Evolutionary conservation across 106 monocot species (phyloP), one percentile per base, ranked within the genome.

Genomic region (Amphibolis antarctica): DNA sequence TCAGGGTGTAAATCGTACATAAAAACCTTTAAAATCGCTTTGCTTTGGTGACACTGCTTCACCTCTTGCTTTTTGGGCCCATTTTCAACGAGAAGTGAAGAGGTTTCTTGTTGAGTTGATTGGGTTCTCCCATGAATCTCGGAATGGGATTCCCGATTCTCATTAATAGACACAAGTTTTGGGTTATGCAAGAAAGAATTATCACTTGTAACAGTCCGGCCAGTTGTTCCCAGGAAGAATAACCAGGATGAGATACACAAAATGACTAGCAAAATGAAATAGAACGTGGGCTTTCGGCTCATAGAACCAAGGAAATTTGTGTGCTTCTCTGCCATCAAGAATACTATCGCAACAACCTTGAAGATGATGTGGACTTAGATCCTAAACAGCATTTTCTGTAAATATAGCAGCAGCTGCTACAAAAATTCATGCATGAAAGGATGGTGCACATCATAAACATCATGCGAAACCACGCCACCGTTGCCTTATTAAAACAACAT

Each of bases 1-100:
- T 90, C 85, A 0, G 83, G 56, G 2, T 80, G 82, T 49, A 90
- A 49, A 71, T 90, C 82, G 61, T 90, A 90, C 89, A 90, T 85
- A 68, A 80, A 90, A 10, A 90, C 82, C 62, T 80, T 85, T 64
- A 90, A 44, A 13, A 52, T 25, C 0, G 78, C 80, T 44, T 68
- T 74, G 10, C 56, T 54, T 12, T 77, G 75, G 61, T 85, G 77
- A 60, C 85, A 89, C 53, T 57, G 69, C 15, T 36, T 10, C 20
- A 19, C 49, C 9, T 18, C 25, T 63, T 50, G 60, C 43, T 22
- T 49, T 21, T 26, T 28, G 10, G 49, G 69, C 19, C 6, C 46
- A 59, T 67, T 76, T 30, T 21, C 23, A 21, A 63, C 66, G 4
- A 18, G 3, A 15, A 48, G 15, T 6, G n/a, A 23, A 7, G 64